A percentile compares a stretch with the other conserved stretches of the same genome.
phyloP scores from a whole-genome alignment of 2,329 filamentous ascomycete genomes.

The Paramyrothecium roridum region DNA sequence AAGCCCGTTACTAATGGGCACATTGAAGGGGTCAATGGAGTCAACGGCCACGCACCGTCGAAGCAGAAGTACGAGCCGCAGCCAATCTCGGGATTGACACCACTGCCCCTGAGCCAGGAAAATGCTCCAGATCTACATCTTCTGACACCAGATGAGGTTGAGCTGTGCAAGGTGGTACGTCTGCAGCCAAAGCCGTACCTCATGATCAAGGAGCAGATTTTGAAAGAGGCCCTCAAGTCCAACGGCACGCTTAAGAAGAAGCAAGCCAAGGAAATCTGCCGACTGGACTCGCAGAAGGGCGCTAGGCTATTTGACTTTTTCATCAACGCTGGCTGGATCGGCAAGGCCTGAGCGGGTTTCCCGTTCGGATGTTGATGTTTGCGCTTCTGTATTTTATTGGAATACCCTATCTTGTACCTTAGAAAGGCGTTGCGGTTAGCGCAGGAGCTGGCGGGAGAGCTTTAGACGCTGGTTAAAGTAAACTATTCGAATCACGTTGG shows the following conservation, averaged over 20 bases:
- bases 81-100: constrained; percentile 58
- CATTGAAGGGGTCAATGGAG: constrained; percentile 42
- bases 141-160: constrained; percentile 76
- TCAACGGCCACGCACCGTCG: constrained; percentile 31
- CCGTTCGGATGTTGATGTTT: constrained; percentile 6
- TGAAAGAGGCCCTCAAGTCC: constrained; percentile 85
- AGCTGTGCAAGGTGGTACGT: constrained; percentile 79
- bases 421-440: too few relatives aligned
- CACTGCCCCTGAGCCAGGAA: constrained; percentile 69
- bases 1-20: constrained; percentile 53
- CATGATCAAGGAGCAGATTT: constrained; percentile 88
- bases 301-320: constrained; percentile 92
- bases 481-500: too few relatives aligned
- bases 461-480: too few relatives aligned
- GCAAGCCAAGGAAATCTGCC: constrained; percentile 80
- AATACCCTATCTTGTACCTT: not conserved
- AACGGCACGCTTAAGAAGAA: constrained; percentile 93
- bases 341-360: constrained; percentile 60
- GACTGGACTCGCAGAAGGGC: constrained; percentile 81
- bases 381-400: not conserved
- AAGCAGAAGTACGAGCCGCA: constrained; percentile 52
- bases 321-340: constrained; percentile 88
- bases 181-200: constrained; percentile 93
- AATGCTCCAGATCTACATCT: constrained; percentile 81
- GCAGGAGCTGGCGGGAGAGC: too few relatives aligned